Base-by-base conservation (phyloP, 352 stramenopile species). In the Pythium angustatum region DNA sequence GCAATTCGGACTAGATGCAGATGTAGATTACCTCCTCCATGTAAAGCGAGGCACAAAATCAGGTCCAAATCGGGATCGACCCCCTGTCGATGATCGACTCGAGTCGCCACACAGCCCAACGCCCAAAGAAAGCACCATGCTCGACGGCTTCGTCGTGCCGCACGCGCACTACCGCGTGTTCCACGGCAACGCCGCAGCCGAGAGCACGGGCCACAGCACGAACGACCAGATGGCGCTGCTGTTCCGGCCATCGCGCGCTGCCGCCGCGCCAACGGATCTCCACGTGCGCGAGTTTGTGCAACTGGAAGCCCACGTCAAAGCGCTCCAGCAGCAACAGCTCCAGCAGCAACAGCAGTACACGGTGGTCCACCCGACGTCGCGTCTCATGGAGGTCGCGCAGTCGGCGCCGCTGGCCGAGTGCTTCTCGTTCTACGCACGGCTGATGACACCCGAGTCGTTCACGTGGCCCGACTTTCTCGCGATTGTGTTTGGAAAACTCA, bases 401-500 rank as follows among this genome's bases (percentile, higher is more conserved):
- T 14, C 50, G 14, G 78, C 68, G 1, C 43, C 71, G 34, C 47
- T 86, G 22, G 69, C 62, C 31, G 79, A 88, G 60, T 80, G 76
- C 59, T 73, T 88, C 33, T 43, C 69, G 52, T 88, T 85, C 62
- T 86, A 85, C 62, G 40, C 70, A 27, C 60, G 77, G 21, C 69
- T 88, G 9, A 76, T 86, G 49, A 85, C 79, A 6, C 65, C 73
- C 19, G 79, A 88, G 57, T 77, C 79, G 15, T 83, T 85, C 68
- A 54, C 68, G n/a, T 88, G 76, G 76, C 79, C 79, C 34, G 79
- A 88, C 66, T 88, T 88, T 58, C 69, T 88, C 0, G 66, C 77
- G 15, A 74, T 72, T 4, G 76, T 85, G 10, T 81, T 76, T 43
- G 78, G 75, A 2, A 86, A 87, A 49, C 31, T 88, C 17, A 73